Evolutionary conservation across 2,329 filamentous ascomycete species (phyloP).

Genomic region (Apiospora koreana): DNA sequence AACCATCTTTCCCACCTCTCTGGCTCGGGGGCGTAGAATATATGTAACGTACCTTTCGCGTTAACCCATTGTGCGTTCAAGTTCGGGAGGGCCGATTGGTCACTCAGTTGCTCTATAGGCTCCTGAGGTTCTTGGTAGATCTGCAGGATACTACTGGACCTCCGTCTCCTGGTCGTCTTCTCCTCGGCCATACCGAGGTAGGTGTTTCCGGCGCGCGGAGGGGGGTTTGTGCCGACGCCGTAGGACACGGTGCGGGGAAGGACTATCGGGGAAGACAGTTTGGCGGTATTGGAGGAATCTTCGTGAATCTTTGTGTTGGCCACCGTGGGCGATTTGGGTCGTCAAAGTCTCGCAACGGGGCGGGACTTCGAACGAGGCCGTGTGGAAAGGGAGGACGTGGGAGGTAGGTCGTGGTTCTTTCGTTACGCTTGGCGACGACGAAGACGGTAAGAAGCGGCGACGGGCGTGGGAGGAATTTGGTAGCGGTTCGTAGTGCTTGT

Average conservation of each 20-base stretch:
- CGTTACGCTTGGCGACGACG: constrained; percentile 15
- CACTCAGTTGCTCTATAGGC: constrained; percentile 95
- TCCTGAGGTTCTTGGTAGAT: constrained; percentile 97
- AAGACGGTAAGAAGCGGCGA: constrained; percentile 6
- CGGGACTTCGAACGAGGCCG: constrained; percentile 4
- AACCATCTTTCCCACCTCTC: neutral
- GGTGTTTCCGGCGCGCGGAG: constrained; percentile 53
- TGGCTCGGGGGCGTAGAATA: neutral
- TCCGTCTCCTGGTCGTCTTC: constrained; percentile 76
- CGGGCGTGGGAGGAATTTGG: neutral
- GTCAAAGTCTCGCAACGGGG: constrained; percentile 13
- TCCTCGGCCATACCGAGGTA: constrained; percentile 61
- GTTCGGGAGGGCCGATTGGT: constrained; percentile 92
- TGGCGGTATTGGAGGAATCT: constrained; percentile 72
- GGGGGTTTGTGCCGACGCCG: constrained; percentile 75
- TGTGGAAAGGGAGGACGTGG: neutral
- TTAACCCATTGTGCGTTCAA: constrained; percentile 99
- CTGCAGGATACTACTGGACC: constrained; percentile 88
- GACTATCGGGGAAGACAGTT: constrained; percentile 89
- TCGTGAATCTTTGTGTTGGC: constrained; percentile 22
- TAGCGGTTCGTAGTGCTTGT: neutral
- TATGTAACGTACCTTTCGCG: constrained; percentile 79
- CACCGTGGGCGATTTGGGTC: constrained; percentile 10
- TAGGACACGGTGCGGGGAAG: constrained; percentile 90
- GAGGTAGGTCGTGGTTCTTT: constrained; percentile 2